Evolutionary conservation across 805 yeast species (phyloP).

Genomic region (Hanseniaspora lindneri): DNA sequence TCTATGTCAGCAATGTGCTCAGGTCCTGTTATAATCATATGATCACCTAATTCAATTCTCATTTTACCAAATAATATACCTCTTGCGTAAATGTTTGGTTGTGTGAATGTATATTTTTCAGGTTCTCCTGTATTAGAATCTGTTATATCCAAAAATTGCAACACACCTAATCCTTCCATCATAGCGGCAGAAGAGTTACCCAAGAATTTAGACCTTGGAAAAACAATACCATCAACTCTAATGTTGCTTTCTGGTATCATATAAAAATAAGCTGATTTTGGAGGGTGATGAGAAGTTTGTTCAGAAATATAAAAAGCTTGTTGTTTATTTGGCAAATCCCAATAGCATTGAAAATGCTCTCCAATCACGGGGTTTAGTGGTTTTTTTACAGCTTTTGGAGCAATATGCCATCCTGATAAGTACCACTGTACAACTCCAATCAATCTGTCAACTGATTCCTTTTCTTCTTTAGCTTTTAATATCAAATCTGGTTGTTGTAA

Average conservation of each 20-base stretch:
- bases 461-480: constrained; percentile 49
- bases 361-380: constrained; percentile 93
- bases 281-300: constrained; percentile 98
- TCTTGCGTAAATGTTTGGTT: constrained; percentile 90
- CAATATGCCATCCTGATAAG: constrained; percentile 92
- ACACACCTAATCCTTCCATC: constrained; percentile 80
- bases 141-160: constrained; percentile 51
- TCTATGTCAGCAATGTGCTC: constrained; percentile 66
- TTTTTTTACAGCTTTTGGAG: constrained; percentile 96
- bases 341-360: constrained; percentile 78
- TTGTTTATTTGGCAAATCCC: constrained; percentile 69
- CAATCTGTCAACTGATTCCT: constrained; percentile 58
- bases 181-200: constrained; percentile 96
- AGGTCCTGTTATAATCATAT: constrained; percentile 60
- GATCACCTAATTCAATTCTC: constrained; percentile 87
- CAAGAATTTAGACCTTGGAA: constrained; percentile 77
- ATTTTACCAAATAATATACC: constrained; percentile 85
- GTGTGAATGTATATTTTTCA: constrained; percentile 75
- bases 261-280: constrained; percentile 86
- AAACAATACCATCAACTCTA: constrained; percentile 76
- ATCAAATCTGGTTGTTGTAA: constrained; percentile 68
- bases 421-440: constrained; percentile 75
- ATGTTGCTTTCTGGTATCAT: constrained; percentile 69
- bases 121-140: constrained; percentile 35
- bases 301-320: constrained; percentile 80